Evolutionary conservation across 192 early-diverging fungal genomes (phyloP).

Genomic region (Backusella mclennaniae): DNA sequence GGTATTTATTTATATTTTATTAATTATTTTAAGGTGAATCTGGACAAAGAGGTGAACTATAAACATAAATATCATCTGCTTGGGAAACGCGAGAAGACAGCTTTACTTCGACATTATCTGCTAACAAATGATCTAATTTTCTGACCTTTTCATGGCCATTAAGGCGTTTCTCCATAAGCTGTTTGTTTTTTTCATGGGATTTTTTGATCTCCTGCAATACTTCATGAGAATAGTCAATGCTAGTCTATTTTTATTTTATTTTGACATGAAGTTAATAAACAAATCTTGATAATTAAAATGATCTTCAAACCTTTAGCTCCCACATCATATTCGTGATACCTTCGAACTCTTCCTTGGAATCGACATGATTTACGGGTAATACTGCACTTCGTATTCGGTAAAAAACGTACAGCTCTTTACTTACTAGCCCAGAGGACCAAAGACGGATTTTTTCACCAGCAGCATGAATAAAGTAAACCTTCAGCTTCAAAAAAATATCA

Average conservation of each 20-base stretch:
- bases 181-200: slow-evolving; percentile 5
- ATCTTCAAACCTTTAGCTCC: slow-evolving; percentile 10
- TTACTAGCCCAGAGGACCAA: slow-evolving; percentile 4
- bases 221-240: slow-evolving; percentile 12
- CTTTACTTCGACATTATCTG: slow-evolving; percentile 3
- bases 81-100: background rate
- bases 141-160: background rate
- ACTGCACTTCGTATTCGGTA: background rate
- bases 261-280: slow-evolving; percentile 12
- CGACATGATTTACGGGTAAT: background rate
- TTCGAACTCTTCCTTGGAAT: background rate
- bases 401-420: background rate
- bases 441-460: slow-evolving; percentile 11
- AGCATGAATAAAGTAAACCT: slow-evolving; percentile 10
- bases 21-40: background rate
- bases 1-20: background rate
- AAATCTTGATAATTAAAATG: slow-evolving; percentile 14
- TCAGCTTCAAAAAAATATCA: background rate
- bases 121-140: background rate
- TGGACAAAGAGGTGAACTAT: background rate
- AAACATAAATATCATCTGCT: slow-evolving; percentile 1
- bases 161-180: background rate
- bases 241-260: slow-evolving; percentile 15
- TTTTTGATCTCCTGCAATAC: slow-evolving; percentile 3
- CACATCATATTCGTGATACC: slow-evolving; percentile 10